These are phyloP conservation scores for Firmiana major DNA, from an alignment of 345 rosid genomes.

Conservation along the genomic window DNA sequence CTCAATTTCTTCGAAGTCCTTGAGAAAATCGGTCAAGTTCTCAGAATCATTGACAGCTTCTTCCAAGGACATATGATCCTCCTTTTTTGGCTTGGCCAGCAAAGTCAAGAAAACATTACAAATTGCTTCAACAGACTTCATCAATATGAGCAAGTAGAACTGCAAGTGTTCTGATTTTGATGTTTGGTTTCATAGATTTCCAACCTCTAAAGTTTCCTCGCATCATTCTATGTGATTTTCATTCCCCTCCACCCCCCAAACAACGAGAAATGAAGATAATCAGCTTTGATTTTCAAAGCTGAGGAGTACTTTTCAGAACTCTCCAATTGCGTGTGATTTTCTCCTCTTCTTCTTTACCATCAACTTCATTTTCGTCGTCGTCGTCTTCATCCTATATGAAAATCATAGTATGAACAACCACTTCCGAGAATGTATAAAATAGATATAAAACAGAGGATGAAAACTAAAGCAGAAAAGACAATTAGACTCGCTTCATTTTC, in stretches of 20 bases:
- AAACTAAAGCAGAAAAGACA: background rate
- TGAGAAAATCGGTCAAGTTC: constrained; percentile 84
- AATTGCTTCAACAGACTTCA: background rate
- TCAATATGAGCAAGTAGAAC: background rate
- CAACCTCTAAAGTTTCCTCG: background rate
- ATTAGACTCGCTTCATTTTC: constrained; percentile 60
- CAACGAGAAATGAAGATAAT: too few species aligned
- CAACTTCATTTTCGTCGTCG: too few species aligned
- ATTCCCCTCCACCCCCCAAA: too few species aligned
- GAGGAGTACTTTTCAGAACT: constrained; percentile 68
- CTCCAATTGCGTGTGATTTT: constrained; percentile 86
- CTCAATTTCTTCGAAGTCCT: constrained; percentile 77
- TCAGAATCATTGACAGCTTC: constrained; percentile 82
- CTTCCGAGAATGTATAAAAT: background rate
- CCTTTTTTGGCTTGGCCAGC: constrained; percentile 69
- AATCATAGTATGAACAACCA: background rate
- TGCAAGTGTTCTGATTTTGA: background rate
- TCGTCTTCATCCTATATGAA: constrained; percentile 59
- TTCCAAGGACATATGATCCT: constrained; percentile 53
- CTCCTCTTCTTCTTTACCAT: constrained; percentile 57
- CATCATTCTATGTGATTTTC: too few species aligned
- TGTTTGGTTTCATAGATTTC: background rate
- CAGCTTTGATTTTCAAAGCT: constrained; percentile 60
- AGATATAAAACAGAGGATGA: background rate
- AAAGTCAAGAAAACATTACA: constrained; percentile 15